A percentile compares a stretch with the other conserved stretches of the same genome.
These are phyloP conservation scores for Rhododendron simsii DNA, from an alignment of 148 eudicot genomes.

Conservation along the genomic window DNA sequence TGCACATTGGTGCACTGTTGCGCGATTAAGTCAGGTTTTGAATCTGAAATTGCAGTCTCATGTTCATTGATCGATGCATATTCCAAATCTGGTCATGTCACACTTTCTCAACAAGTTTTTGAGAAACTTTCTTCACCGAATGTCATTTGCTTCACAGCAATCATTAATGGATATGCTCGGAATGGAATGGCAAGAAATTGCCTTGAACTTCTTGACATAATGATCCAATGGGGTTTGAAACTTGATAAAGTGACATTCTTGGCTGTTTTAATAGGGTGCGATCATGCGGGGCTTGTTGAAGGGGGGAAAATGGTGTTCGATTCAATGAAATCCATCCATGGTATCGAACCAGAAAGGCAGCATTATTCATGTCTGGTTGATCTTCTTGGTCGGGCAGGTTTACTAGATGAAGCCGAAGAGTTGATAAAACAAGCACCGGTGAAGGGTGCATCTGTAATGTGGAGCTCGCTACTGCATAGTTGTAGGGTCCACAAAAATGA, in stretches of 20 bases:
- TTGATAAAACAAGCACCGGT: slow-evolving; percentile 36
- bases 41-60: slow-evolving; percentile 39
- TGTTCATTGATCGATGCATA: slow-evolving; percentile 60
- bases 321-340: slow-evolving; percentile 45
- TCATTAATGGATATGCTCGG: slow-evolving; percentile 65
- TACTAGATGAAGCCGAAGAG: slow-evolving; percentile 58
- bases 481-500: slow-evolving; percentile 60
- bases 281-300: slow-evolving; percentile 69
- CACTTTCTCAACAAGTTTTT: slow-evolving; percentile 42
- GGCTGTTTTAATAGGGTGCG: slow-evolving; percentile 69
- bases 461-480: slow-evolving; percentile 78
- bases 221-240: slow-evolving; percentile 53
- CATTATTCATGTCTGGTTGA: slow-evolving; percentile 76
- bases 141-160: slow-evolving; percentile 57
- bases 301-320: slow-evolving; percentile 52
- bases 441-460: slow-evolving; percentile 38
- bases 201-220: slow-evolving; percentile 41
- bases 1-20: slow-evolving; percentile 64
- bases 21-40: slow-evolving; percentile 53
- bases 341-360: slow-evolving; percentile 46
- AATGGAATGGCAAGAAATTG: slow-evolving; percentile 68
- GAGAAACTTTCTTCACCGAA: slow-evolving; percentile 43
- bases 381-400: slow-evolving; percentile 66
- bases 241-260: slow-evolving; percentile 77
- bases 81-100: slow-evolving; percentile 56